phyloP scores from a whole-genome alignment of 805 yeast species.

The Komagataella mondaviorum region DNA sequence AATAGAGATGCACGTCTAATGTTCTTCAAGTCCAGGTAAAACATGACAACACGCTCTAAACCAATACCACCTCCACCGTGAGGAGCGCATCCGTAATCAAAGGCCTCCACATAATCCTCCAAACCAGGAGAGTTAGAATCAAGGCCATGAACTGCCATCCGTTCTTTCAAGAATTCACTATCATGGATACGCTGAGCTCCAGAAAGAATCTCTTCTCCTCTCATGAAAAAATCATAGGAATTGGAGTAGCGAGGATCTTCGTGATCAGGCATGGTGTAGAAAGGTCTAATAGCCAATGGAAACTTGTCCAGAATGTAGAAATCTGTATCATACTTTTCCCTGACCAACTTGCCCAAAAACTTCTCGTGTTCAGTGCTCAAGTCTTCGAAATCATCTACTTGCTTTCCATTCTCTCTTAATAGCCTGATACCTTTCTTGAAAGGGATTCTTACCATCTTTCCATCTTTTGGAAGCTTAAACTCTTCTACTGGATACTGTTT shows the following conservation, averaged over 20 bases:
- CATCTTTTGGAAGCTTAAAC: slow-evolving; percentile 85
- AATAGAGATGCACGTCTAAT: slow-evolving; percentile 96
- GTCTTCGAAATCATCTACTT: slow-evolving; percentile 80
- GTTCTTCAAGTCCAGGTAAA: slow-evolving; percentile 91
- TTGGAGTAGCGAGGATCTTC: slow-evolving; percentile 86
- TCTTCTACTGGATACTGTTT: slow-evolving; percentile 96
- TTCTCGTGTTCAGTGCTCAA: slow-evolving; percentile 91
- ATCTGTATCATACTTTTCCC: slow-evolving; percentile 93
- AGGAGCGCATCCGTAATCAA: slow-evolving; percentile 92
- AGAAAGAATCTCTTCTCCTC: slow-evolving; percentile 98
- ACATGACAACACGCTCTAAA: slow-evolving; percentile 96
- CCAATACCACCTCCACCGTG: slow-evolving; percentile 99
- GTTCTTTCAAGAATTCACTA: slow-evolving; percentile 63
- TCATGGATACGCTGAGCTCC: slow-evolving; percentile 99
- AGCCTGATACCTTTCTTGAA: slow-evolving; percentile 85
- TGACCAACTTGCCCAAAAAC: slow-evolving; percentile 78
- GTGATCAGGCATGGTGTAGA: slow-evolving; percentile 98
- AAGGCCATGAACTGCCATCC: slow-evolving; percentile 75
- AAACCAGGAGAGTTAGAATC: slow-evolving; percentile 74
- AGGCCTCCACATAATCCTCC: slow-evolving; percentile 84
- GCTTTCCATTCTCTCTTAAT: slow-evolving; percentile 78
- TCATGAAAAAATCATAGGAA: slow-evolving; percentile 98
- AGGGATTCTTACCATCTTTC: slow-evolving; percentile 82
- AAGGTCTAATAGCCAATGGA: slow-evolving; percentile 94
- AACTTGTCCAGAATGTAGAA: slow-evolving; percentile 96